Percentiles rank a stretch among this genome's conserved stretches.
Conservation (phyloP, 2,329 filamentous ascomycete genomes). For the Pleomassaria siparia region DNA sequence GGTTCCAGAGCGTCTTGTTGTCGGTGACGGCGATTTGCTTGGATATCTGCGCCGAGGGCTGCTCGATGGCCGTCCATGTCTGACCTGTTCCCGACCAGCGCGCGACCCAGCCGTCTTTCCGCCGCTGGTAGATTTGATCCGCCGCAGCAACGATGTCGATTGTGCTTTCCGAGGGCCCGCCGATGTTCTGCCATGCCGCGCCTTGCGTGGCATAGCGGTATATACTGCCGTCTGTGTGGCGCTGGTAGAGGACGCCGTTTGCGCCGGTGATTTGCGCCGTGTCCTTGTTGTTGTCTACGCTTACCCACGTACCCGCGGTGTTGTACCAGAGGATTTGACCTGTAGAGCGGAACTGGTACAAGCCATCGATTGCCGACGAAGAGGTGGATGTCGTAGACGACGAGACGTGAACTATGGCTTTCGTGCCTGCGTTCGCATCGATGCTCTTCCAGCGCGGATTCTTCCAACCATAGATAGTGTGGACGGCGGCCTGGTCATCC, state of each 20-base stretch:
- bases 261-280: slow-evolving; percentile 31
- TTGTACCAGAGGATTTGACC: slow-evolving; percentile 27
- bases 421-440: slow-evolving; percentile 20
- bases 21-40: slow-evolving; percentile 29
- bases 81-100: slow-evolving; percentile 25
- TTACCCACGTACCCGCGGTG: slow-evolving; percentile 18
- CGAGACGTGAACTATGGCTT: slow-evolving; percentile 21
- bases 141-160: slow-evolving; percentile 29
- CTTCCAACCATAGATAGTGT: slow-evolving; percentile 32
- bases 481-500: slow-evolving; percentile 31
- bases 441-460: slow-evolving; percentile 26
- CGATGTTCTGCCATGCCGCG: slow-evolving; percentile 25
- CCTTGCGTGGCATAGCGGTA: slow-evolving; percentile 22
- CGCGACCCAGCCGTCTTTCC: slow-evolving; percentile 32
- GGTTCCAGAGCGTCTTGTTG: slow-evolving; percentile 26
- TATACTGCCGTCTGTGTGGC: slow-evolving; percentile 28
- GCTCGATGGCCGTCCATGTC: slow-evolving; percentile 25
- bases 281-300: slow-evolving; percentile 26
- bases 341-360: slow-evolving; percentile 29
- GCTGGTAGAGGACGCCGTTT: slow-evolving; percentile 26
- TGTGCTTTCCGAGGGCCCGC: slow-evolving; percentile 21
- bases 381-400: slow-evolving; percentile 11
- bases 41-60: slow-evolving; percentile 17
- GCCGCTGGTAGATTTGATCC: slow-evolving; percentile 29
- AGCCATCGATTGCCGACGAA: slow-evolving; percentile 19